These are phyloP conservation scores for Eutrema japonicum DNA, from an alignment of 345 rosid genomes.

Conservation along the genomic window DNA sequence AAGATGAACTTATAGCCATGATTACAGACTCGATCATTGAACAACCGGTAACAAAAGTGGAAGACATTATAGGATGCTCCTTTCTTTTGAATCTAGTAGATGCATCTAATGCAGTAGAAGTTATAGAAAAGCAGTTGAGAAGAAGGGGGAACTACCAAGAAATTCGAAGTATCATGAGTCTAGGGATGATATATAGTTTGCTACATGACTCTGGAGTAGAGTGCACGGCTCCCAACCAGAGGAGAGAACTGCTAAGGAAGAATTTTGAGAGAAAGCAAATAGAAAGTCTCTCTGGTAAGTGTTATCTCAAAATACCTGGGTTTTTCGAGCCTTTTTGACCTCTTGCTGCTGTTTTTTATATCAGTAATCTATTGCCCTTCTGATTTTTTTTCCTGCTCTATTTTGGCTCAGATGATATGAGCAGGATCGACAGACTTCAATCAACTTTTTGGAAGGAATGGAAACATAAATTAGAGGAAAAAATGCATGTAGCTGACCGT, in stretches of 20 bases:
- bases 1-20: conserved; percentile 74
- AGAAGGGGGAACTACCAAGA: conserved; percentile 75
- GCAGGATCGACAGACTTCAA: conserved; percentile 73
- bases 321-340: neutral
- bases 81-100: conserved; percentile 86
- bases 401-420: conserved; percentile 69
- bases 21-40: conserved; percentile 82
- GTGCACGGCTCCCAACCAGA: conserved; percentile 69
- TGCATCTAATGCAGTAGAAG: conserved; percentile 85
- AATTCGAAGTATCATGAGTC: conserved; percentile 86
- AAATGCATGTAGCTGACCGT: conserved; percentile 71
- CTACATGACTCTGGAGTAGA: conserved; percentile 81
- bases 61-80: conserved; percentile 85
- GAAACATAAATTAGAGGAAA: conserved; percentile 91
- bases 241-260: conserved; percentile 71
- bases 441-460: conserved; percentile 96
- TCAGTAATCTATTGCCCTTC: conserved; percentile 14
- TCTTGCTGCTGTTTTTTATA: conserved; percentile 27
- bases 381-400: conserved; percentile 25
- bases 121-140: conserved; percentile 89
- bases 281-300: conserved; percentile 66
- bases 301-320: neutral
- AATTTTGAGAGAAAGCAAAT: conserved; percentile 73
- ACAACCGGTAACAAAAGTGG: conserved; percentile 84
- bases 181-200: conserved; percentile 86